Evolutionary conservation across 768 basidiomycete species (phyloP).

Genomic region (Pleurotus ostreatus): DNA sequence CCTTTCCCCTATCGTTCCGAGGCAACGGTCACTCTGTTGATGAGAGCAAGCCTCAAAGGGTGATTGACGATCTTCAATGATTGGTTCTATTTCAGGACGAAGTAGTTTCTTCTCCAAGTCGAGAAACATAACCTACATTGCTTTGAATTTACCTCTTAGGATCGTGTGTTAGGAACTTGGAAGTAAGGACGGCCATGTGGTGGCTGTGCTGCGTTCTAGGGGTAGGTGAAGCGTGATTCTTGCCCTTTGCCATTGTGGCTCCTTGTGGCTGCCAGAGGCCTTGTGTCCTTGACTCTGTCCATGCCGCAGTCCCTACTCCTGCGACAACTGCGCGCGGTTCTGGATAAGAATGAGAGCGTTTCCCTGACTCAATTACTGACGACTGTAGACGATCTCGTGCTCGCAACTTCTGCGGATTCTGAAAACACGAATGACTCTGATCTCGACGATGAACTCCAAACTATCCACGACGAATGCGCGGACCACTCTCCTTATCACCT

Average conservation of each 20-base stretch:
- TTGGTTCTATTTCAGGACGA: too few relatives aligned
- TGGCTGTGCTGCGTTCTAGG: too few relatives aligned
- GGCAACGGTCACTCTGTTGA: too few relatives aligned
- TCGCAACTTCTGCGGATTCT: conserved; percentile 40
- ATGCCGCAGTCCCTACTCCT: conserved; percentile 37
- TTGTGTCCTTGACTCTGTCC: neutral
- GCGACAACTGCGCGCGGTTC: conserved; percentile 53
- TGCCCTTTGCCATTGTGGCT: conserved; percentile 13
- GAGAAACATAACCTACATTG: too few relatives aligned
- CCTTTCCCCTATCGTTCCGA: too few relatives aligned
- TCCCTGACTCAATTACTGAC: conserved; percentile 46
- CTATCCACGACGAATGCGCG: conserved; percentile 55
- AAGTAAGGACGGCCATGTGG: too few relatives aligned
- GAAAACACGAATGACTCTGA: conserved; percentile 35
- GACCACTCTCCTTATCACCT: conserved; percentile 63
- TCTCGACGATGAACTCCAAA: conserved; percentile 66
- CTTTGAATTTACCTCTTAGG: too few relatives aligned
- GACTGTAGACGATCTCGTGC: conserved; percentile 53
- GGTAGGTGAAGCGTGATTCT: neutral
- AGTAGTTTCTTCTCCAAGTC: too few relatives aligned
- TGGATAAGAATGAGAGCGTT: conserved; percentile 51
- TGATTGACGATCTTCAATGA: too few relatives aligned
- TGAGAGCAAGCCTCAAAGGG: too few relatives aligned
- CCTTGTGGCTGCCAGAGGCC: neutral
- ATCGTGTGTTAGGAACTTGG: too few relatives aligned